phyloP scores from a whole-genome alignment of 139 green algal genomes.

The Coccomyxa sp. region DNA sequence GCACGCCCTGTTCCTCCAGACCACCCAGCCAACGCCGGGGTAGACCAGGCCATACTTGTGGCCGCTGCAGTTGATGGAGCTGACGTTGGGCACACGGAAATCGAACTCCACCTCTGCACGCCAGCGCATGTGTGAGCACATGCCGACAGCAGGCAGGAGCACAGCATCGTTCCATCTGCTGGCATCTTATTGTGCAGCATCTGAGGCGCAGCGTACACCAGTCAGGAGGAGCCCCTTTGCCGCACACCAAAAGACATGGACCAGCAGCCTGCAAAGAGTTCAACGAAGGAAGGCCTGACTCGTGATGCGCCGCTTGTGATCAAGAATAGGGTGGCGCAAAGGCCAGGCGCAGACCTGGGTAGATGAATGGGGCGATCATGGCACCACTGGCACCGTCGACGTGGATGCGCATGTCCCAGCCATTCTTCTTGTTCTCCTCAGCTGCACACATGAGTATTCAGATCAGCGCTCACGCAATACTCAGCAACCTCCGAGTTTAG shows the following conservation, averaged over 20 bases:
- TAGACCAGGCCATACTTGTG: constrained; percentile 48
- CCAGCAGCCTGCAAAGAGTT: no score
- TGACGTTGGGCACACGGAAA: constrained; percentile 52
- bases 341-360: constrained; percentile 63
- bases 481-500: not conserved
- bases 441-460: constrained; percentile 10
- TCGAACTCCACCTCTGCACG: constrained; percentile 58
- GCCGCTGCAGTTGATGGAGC: constrained; percentile 61
- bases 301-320: no score
- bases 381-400: constrained; percentile 63
- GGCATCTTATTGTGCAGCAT: no score
- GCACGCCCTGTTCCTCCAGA: constrained; percentile 5
- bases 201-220: no score
- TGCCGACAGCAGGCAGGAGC: constrained; percentile 23
- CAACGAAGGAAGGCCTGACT: no score
- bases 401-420: constrained; percentile 56
- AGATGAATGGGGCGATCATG: constrained; percentile 67
- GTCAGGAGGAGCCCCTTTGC: no score
- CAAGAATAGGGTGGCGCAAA: no score
- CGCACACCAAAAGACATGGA: no score
- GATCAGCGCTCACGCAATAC: not conserved
- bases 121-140: no score
- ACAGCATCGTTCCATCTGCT: no score
- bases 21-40: constrained; percentile 18
- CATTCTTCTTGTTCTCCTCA: constrained; percentile 39